These are phyloP conservation scores for Coniferiporia weirii DNA, from an alignment of 1,284 basidiomycete genomes.

Conservation along the genomic window DNA sequence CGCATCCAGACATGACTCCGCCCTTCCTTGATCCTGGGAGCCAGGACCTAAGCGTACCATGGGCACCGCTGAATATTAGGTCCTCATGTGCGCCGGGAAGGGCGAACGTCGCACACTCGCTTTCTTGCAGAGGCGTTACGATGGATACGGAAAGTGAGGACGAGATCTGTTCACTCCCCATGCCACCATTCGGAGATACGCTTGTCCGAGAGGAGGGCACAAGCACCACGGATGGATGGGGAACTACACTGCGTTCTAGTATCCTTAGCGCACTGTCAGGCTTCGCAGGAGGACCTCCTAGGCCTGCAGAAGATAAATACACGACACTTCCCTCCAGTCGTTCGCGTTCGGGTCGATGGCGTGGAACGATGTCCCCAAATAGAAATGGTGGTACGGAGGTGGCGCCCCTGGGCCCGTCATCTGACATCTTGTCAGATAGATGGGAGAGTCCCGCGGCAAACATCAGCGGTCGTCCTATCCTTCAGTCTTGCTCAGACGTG, in stretches of 20 bases:
- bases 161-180: conserved; percentile 4
- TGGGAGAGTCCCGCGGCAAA: background rate
- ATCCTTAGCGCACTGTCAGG: conserved; percentile 14
- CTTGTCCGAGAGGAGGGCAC: background rate
- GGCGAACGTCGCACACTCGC: background rate
- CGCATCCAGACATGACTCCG: background rate
- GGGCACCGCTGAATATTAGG: conserved; percentile 13
- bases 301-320: conserved; percentile 5
- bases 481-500: background rate
- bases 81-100: background rate
- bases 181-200: conserved; percentile 2
- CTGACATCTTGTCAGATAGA: background rate
- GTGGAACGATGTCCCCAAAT: background rate
- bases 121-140: background rate
- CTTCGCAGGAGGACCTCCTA: background rate
- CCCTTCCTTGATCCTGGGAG: conserved; percentile 7
- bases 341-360: conserved; percentile 8
- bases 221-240: conserved; percentile 8
- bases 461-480: background rate
- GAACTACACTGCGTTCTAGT: conserved; percentile 13
- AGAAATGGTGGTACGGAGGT: background rate
- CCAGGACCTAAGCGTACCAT: background rate
- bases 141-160: conserved; percentile 1
- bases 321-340: conserved; percentile 1
- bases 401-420: background rate